Percentiles rank a stretch among this genome's conserved stretches.
These are phyloP conservation scores for Ceratocystis cubensis DNA, from an alignment of 2,329 filamentous ascomycete species.

Conservation along the genomic window DNA sequence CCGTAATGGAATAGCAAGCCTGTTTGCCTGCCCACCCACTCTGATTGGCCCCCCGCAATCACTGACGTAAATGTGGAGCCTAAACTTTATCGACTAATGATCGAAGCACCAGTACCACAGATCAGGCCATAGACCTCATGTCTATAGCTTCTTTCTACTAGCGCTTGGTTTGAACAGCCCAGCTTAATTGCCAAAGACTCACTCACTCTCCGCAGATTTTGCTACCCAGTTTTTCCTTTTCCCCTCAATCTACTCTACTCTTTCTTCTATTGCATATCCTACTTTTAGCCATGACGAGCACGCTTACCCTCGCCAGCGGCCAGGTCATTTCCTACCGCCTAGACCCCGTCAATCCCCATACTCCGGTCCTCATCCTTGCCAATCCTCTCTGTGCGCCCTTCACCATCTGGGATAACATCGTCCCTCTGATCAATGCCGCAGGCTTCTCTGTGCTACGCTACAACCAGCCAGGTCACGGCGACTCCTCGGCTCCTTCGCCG, in stretches of 20 bases:
- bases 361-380: constrained; percentile 30
- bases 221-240: background rate
- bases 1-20: background rate
- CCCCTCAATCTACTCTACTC: background rate
- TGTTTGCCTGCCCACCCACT: background rate
- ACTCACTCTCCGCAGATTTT: too few relatives aligned
- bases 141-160: background rate
- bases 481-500: constrained; percentile 28
- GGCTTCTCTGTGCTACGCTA: constrained; percentile 34
- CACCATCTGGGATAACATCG: constrained; percentile 32
- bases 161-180: background rate
- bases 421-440: constrained; percentile 27
- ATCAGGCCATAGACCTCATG: background rate
- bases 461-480: constrained; percentile 34
- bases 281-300: constrained; percentile 15
- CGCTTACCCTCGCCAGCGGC: constrained; percentile 25
- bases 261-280: background rate
- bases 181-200: too few relatives aligned
- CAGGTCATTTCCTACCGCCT: constrained; percentile 27
- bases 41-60: constrained; percentile 2
- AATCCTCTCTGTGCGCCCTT: constrained; percentile 32
- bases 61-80: constrained; percentile 6
- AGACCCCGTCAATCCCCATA: constrained; percentile 24
- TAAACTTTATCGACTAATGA: background rate
- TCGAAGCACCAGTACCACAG: background rate